A percentile compares a stretch with the other conserved stretches of the same genome.
phyloP scores from a whole-genome alignment of 768 basidiomycete genomes.

The Antrodiella citrinella region DNA sequence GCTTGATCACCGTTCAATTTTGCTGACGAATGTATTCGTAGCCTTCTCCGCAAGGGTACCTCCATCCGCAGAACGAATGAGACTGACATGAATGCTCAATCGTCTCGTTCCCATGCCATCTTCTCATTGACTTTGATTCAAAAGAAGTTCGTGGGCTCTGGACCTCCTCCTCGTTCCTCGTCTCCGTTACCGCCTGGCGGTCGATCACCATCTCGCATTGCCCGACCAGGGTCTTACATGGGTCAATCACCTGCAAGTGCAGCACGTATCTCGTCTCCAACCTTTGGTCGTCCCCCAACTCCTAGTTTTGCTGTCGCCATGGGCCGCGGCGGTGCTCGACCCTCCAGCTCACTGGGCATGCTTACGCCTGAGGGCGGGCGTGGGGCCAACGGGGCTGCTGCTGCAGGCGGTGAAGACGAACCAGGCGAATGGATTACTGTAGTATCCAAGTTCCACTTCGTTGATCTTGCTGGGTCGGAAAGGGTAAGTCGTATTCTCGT shows the following conservation, averaged over 20 bases:
- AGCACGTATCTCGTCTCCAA: conserved; percentile 65
- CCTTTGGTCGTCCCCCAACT: conserved; percentile 68
- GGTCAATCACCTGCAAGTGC: conserved; percentile 23
- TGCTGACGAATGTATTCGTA: conserved; percentile 21
- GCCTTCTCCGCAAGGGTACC: conserved; percentile 83
- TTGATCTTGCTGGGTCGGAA: conserved; percentile 96
- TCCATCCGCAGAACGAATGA: conserved; percentile 90
- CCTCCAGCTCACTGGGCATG: conserved; percentile 71
- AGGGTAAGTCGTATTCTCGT: conserved; percentile 45
- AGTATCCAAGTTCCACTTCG: conserved; percentile 96
- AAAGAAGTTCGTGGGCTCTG: conserved; percentile 73
- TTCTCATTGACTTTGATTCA: conserved; percentile 94
- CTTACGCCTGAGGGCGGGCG: conserved; percentile 44
- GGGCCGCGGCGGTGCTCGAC: conserved; percentile 61
- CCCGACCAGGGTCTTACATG: conserved; percentile 77
- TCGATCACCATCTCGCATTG: conserved; percentile 71
- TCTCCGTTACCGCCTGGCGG: conserved; percentile 70
- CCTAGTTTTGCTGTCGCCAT: conserved; percentile 75
- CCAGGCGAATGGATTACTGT: conserved; percentile 82
- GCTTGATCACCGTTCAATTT: not conserved
- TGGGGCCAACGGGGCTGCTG: conserved; percentile 9
- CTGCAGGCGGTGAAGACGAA: conserved; percentile 45
- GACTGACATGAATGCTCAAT: conserved; percentile 98
- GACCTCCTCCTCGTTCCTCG: conserved; percentile 62
- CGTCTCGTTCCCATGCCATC: conserved; percentile 96